A percentile compares a stretch with the other conserved stretches of the same genome.
phyloP scores from a whole-genome alignment of 2,329 filamentous ascomycete species.

The Diplodia seriata region DNA sequence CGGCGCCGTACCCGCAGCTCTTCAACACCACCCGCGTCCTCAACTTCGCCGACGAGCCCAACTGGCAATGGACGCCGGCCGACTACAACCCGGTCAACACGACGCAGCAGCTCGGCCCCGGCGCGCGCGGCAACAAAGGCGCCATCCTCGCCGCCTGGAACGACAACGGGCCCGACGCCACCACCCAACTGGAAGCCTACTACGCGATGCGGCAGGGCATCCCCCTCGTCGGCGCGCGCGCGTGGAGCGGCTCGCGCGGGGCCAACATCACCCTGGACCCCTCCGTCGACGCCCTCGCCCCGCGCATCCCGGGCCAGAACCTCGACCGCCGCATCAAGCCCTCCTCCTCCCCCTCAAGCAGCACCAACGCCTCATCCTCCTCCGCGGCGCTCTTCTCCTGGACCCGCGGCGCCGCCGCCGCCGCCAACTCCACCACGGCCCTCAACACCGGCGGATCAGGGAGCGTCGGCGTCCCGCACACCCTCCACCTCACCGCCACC shows the following conservation, averaged over 20 bases:
- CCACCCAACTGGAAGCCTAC: slow-evolving; percentile 37
- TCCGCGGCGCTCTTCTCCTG: slow-evolving; percentile 57
- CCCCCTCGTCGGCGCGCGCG: slow-evolving; percentile 39
- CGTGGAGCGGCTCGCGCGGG: slow-evolving; percentile 42
- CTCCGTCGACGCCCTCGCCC: slow-evolving; percentile 53
- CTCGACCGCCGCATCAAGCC: slow-evolving; percentile 52
- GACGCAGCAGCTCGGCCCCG: slow-evolving; percentile 46
- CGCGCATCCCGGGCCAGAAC: slow-evolving; percentile 42
- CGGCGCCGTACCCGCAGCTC: slow-evolving; percentile 56
- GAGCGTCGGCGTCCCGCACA: slow-evolving; percentile 39
- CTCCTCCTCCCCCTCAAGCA: background rate
- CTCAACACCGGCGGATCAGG: background rate
- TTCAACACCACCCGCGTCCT: slow-evolving; percentile 54
- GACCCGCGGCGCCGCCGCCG: slow-evolving; percentile 60
- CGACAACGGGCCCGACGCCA: slow-evolving; percentile 34
- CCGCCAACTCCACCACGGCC: slow-evolving; percentile 61
- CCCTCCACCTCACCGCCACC: slow-evolving; percentile 42
- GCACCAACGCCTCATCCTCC: slow-evolving; percentile 32
- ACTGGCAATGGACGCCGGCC: slow-evolving; percentile 57
- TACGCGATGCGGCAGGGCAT: slow-evolving; percentile 37
- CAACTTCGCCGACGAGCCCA: slow-evolving; percentile 52
- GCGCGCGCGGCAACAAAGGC: slow-evolving; percentile 47
- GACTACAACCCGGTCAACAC: slow-evolving; percentile 48
- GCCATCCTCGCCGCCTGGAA: slow-evolving; percentile 43
- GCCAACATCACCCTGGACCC: slow-evolving; percentile 45